Evolutionary conservation across 2,329 filamentous ascomycete genomes (phyloP).

Genomic region (Balansia obtecta): DNA sequence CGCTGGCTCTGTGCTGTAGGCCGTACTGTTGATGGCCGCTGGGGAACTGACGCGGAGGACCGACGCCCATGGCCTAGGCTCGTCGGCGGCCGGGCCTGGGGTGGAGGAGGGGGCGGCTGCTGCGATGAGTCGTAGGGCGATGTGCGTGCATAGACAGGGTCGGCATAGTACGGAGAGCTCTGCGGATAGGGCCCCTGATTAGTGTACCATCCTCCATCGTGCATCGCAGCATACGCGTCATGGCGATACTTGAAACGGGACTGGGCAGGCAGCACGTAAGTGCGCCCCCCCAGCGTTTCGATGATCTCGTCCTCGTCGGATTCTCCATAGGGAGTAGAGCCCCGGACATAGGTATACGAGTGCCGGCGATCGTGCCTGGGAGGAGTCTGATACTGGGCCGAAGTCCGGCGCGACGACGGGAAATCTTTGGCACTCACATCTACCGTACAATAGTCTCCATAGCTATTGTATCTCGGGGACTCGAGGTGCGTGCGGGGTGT

Average conservation of each 20-base stretch:
- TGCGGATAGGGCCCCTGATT: slow-evolving; percentile 45
- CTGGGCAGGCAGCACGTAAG: slow-evolving; percentile 39
- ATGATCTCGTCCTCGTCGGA: slow-evolving; percentile 52
- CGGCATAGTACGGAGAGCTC: slow-evolving; percentile 26
- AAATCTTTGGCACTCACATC: slow-evolving; percentile 50
- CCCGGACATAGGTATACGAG: slow-evolving; percentile 46
- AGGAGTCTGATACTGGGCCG: slow-evolving; percentile 19
- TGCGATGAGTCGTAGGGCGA: slow-evolving; percentile 30
- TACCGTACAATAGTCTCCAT: slow-evolving; percentile 50
- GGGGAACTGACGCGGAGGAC: slow-evolving; percentile 35
- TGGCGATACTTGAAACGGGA: slow-evolving; percentile 26
- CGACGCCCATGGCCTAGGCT: slow-evolving; percentile 32
- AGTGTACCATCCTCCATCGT: slow-evolving; percentile 44
- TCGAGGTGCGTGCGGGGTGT: slow-evolving; percentile 36
- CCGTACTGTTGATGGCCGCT: slow-evolving; percentile 39
- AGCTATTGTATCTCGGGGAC: slow-evolving; percentile 50
- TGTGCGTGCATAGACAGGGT: slow-evolving; percentile 24
- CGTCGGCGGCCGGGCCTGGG: slow-evolving; percentile 25
- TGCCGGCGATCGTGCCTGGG: slow-evolving; percentile 40
- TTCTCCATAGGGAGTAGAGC: slow-evolving; percentile 46
- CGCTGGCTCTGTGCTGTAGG: slow-evolving; percentile 23
- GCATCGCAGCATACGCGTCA: slow-evolving; percentile 24
- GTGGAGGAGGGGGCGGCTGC: slow-evolving; percentile 19
- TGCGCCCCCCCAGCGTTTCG: slow-evolving; percentile 35
- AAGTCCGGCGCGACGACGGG: slow-evolving; percentile 30